Evolutionary conservation across 306 rosid genomes (phyloP).

Genomic region (Arachis stenosperma): DNA sequence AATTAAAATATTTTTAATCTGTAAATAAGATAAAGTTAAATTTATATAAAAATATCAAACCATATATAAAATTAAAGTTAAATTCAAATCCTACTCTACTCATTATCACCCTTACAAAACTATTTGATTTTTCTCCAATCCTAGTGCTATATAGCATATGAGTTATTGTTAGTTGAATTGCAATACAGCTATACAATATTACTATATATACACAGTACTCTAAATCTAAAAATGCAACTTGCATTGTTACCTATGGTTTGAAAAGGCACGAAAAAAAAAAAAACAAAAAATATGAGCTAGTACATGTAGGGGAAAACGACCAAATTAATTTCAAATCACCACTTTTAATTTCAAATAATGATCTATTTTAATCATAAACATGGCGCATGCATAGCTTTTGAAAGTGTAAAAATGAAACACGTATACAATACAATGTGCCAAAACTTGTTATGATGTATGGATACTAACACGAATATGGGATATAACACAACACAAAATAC

Average conservation of each 20-base stretch:
- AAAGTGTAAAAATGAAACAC: conserved; percentile 1
- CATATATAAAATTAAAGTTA: no score
- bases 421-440: neutral
- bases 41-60: no score
- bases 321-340: neutral
- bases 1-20: no score
- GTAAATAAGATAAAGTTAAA: no score
- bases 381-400: conserved; percentile 3
- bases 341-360: neutral
- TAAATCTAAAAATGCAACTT: neutral
- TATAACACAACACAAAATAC: no score
- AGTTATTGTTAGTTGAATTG: neutral
- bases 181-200: neutral
- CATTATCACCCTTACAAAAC: neutral
- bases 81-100: no score
- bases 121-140: neutral
- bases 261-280: neutral
- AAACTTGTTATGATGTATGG: neutral
- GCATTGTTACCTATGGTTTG: neutral
- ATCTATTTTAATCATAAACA: no score
- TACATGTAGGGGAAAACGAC: neutral
- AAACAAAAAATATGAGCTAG: neutral
- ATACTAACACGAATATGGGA: no score
- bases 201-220: neutral
- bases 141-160: neutral